These are phyloP conservation scores for Westerdykella ornata DNA, from an alignment of 2,329 filamentous ascomycete genomes.

Conservation along the genomic window DNA sequence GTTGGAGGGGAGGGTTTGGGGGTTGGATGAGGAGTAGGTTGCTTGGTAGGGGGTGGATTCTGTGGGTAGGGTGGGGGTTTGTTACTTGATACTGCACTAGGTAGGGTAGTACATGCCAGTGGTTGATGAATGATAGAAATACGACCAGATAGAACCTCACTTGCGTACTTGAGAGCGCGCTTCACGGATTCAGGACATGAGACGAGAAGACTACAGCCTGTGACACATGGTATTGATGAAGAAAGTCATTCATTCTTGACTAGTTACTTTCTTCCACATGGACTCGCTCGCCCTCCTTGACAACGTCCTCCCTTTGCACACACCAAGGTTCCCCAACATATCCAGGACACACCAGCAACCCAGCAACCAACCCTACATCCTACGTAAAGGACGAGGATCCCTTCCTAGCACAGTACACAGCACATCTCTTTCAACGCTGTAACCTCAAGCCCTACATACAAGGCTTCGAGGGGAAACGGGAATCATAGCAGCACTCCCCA, in stretches of 20 bases:
- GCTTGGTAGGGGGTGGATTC: not conserved
- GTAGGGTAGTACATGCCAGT: too few species aligned
- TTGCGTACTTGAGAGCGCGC: too few species aligned
- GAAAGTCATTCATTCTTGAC: too few species aligned
- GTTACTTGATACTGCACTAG: too few species aligned
- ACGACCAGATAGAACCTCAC: too few species aligned
- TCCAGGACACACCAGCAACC: conserved; percentile 28
- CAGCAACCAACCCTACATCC: conserved; percentile 38
- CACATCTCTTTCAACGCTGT: conserved; percentile 34
- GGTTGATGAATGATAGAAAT: too few species aligned
- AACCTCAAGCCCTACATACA: conserved; percentile 15
- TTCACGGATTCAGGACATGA: too few species aligned
- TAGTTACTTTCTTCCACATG: too few species aligned
- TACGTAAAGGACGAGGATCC: conserved; percentile 33
- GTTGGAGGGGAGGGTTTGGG: conserved; percentile 19
- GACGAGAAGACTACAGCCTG: too few species aligned
- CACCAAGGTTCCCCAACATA: conserved; percentile 6
- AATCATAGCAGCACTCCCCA: conserved; percentile 36
- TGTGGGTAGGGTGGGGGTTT: too few species aligned
- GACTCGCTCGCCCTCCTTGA: too few species aligned
- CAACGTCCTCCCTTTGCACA: conserved; percentile 1
- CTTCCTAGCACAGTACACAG: conserved; percentile 27
- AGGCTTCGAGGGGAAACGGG: conserved; percentile 26
- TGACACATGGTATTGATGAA: too few species aligned
- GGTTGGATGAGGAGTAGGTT: not conserved